Percentiles rank a stretch among this genome's conserved stretches.
phyloP scores from a whole-genome alignment of 2,329 filamentous ascomycete genomes.

The Botrytis galanthina region DNA sequence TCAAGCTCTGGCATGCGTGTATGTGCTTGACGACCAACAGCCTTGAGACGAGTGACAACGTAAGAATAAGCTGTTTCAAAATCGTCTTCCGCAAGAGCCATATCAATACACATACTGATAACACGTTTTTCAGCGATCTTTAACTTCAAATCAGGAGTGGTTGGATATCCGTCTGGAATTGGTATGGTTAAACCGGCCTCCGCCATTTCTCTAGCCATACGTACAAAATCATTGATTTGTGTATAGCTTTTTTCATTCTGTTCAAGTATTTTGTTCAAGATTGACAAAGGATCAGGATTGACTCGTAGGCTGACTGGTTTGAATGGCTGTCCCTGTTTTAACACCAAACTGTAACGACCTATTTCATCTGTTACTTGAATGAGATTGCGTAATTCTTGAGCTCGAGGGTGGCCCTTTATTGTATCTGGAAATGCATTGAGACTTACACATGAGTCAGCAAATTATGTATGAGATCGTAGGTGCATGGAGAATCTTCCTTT shows the following conservation, averaged over 20 bases:
- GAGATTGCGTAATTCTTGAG: conserved; percentile 60
- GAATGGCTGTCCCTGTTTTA: conserved; percentile 79
- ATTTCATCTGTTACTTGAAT: conserved; percentile 71
- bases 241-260: conserved; percentile 75
- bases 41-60: conserved; percentile 66
- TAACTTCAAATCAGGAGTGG: conserved; percentile 21
- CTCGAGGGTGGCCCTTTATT: conserved; percentile 51
- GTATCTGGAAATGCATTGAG: conserved; percentile 62
- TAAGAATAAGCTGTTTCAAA: conserved; percentile 88
- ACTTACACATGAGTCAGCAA: conserved; percentile 41
- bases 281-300: conserved; percentile 69
- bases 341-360: conserved; percentile 71
- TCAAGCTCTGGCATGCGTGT: conserved; percentile 27
- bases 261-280: conserved; percentile 70
- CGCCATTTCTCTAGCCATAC: conserved; percentile 66
- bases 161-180: conserved; percentile 17
- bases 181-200: conserved; percentile 50
- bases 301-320: conserved; percentile 76
- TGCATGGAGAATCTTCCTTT: neutral
- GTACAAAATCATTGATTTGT: conserved; percentile 68
- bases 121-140: conserved; percentile 61
- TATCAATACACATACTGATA: conserved; percentile 76
- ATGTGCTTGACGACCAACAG: conserved; percentile 37
- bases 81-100: conserved; percentile 71
- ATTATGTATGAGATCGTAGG: neutral